A percentile compares a stretch with the other conserved stretches of the same genome.
These are phyloP conservation scores for Ganoderma lucidum DNA, from an alignment of 1,284 basidiomycete species.

Conservation along the genomic window DNA sequence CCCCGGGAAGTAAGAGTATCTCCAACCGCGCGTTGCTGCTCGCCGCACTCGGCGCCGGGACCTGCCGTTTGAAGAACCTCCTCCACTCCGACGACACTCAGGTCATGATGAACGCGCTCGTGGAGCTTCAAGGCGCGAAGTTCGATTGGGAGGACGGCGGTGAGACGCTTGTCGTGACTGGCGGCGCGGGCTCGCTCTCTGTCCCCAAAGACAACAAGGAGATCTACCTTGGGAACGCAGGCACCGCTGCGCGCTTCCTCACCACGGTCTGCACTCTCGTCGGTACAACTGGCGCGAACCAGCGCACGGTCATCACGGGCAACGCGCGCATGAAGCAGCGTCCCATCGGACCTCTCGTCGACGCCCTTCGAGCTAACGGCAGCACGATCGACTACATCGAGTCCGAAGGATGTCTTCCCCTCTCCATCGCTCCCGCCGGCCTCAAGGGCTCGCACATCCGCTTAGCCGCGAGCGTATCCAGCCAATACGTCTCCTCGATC, in stretches of 20 bases:
- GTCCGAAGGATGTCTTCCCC: constrained; percentile 86
- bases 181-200: constrained; percentile 84
- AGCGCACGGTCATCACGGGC: constrained; percentile 87
- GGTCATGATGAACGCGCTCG: constrained; percentile 97
- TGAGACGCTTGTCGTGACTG: constrained; percentile 92
- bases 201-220: constrained; percentile 85
- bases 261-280: constrained; percentile 95
- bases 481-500: constrained; percentile 98
- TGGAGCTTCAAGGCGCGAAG: constrained; percentile 90
- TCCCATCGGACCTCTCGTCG: constrained; percentile 94
- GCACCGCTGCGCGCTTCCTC: constrained; percentile 97
- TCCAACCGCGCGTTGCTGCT: constrained; percentile 96
- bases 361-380: constrained; percentile 88
- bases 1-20: constrained; percentile 97
- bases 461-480: constrained; percentile 94
- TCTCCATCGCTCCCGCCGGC: constrained; percentile 87
- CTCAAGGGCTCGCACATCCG: constrained; percentile 86
- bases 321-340: constrained; percentile 99
- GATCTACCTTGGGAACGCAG: constrained; percentile 96
- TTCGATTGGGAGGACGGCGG: constrained; percentile 94
- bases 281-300: constrained; percentile 53
- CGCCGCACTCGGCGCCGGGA: constrained; percentile 91
- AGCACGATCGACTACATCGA: constrained; percentile 84
- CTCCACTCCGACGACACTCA: constrained; percentile 98
- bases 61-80: constrained; percentile 89